These are phyloP conservation scores for Tuber calosporum DNA, from an alignment of 495 filamentous ascomycete species.

Conservation along the genomic window DNA sequence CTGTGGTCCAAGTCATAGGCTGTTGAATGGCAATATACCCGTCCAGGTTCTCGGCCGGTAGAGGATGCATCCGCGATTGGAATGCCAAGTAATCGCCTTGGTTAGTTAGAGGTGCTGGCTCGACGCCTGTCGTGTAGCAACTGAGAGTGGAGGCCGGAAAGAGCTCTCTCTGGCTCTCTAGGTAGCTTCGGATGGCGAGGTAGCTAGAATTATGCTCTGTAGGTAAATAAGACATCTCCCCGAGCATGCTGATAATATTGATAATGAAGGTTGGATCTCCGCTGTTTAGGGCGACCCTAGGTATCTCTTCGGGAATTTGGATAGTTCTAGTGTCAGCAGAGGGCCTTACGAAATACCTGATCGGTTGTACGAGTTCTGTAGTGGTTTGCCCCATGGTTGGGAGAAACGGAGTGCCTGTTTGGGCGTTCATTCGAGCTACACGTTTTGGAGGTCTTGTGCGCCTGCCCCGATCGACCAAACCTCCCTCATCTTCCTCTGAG, in stretches of 20 bases:
- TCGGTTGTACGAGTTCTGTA: neutral
- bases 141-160: neutral
- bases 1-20: neutral
- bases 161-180: neutral
- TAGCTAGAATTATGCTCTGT: neutral
- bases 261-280: neutral
- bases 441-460: neutral
- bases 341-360: neutral
- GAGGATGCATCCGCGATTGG: neutral
- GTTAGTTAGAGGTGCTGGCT: neutral
- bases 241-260: neutral
- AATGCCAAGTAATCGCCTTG: neutral
- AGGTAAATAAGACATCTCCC: neutral
- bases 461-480: neutral
- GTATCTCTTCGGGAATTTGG: neutral
- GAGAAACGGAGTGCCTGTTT: neutral
- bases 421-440: constrained; percentile 2
- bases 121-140: neutral
- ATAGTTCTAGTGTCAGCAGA: neutral
- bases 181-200: neutral
- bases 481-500: neutral
- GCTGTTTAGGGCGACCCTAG: neutral
- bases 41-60: neutral
- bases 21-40: neutral
- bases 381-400: neutral